Evolutionary conservation across 2,329 filamentous ascomycete species (phyloP).

Genomic region (Penicillium sp.): DNA sequence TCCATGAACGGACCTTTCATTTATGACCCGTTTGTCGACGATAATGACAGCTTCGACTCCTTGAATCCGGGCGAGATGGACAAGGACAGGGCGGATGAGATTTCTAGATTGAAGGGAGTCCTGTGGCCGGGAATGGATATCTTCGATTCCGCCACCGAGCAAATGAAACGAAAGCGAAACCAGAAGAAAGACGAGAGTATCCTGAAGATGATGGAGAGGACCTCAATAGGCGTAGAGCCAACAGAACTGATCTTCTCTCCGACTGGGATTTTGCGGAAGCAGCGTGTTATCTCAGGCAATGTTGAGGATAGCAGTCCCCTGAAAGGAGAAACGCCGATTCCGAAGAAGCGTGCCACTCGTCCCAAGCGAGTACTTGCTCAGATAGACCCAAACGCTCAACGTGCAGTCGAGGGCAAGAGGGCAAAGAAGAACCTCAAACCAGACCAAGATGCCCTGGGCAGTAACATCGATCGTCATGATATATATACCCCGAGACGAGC

Average conservation of each 20-base stretch:
- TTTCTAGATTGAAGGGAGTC: constrained; percentile 52
- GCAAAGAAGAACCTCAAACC: constrained; percentile 23
- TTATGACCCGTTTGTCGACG: constrained; percentile 29
- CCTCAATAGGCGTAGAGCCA: constrained; percentile 51
- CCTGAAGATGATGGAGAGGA: constrained; percentile 52
- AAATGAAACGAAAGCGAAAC: constrained; percentile 55
- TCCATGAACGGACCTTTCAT: constrained; percentile 13
- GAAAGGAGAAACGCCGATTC: constrained; percentile 51
- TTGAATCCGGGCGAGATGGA: constrained; percentile 29
- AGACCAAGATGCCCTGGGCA: constrained; percentile 16
- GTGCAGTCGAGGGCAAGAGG: constrained; percentile 34
- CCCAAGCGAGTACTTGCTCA: constrained; percentile 39
- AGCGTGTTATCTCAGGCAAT: constrained; percentile 54
- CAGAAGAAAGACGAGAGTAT: constrained; percentile 56
- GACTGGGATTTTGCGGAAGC: constrained; percentile 47
- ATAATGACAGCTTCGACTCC: constrained; percentile 24
- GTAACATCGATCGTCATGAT: constrained; percentile 21
- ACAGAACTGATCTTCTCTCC: constrained; percentile 55
- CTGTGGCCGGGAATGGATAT: constrained; percentile 58
- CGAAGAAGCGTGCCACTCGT: constrained; percentile 39
- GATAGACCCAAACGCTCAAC: constrained; percentile 39
- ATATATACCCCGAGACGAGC: constrained; percentile 28
- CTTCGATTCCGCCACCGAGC: constrained; percentile 56
- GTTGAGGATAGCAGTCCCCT: constrained; percentile 54
- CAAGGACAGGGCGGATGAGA: constrained; percentile 43